Evolutionary conservation across 306 rosid species (phyloP).

Genomic region (Glycine tomentella): DNA sequence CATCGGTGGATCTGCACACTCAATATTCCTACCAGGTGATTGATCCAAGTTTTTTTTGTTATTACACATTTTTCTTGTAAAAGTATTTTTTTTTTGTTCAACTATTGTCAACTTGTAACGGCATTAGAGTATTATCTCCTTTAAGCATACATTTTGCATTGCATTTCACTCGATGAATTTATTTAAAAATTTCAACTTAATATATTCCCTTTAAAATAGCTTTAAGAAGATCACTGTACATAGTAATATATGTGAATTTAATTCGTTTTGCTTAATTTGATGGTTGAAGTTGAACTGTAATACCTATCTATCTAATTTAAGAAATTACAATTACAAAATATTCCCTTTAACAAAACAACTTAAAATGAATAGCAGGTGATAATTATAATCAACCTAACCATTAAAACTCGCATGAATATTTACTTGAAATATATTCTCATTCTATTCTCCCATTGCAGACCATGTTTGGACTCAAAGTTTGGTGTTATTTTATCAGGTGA

Average conservation of each 20-base stretch:
- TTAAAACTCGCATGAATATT: constrained; percentile 7
- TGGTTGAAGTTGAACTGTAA: neutral
- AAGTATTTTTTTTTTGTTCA: constrained; percentile 25
- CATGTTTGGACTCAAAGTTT: constrained; percentile 30
- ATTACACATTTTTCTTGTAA: constrained; percentile 29
- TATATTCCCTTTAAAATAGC: neutral
- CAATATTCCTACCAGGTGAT: constrained; percentile 86
- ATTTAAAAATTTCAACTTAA: neutral
- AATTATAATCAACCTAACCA: constrained; percentile 22
- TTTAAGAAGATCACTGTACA: neutral
- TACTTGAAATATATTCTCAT: constrained; percentile 23
- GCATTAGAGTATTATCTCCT: constrained; percentile 21
- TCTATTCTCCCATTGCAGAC: constrained; percentile 15
- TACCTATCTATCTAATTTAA: neutral
- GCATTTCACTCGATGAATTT: neutral
- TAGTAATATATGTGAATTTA: neutral
- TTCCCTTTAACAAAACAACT: neutral
- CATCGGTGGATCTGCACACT: constrained; percentile 89
- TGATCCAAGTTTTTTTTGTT: constrained; percentile 20
- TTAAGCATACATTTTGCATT: constrained; percentile 17
- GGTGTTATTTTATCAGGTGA: constrained; percentile 54
- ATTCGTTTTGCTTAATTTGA: constrained; percentile 2
- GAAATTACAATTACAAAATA: neutral
- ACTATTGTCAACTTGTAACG: constrained; percentile 18
- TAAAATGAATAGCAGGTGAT: constrained; percentile 1